Conservation (phyloP, 169 alveolate genomes). For the Plasmodium malariae region DNA sequence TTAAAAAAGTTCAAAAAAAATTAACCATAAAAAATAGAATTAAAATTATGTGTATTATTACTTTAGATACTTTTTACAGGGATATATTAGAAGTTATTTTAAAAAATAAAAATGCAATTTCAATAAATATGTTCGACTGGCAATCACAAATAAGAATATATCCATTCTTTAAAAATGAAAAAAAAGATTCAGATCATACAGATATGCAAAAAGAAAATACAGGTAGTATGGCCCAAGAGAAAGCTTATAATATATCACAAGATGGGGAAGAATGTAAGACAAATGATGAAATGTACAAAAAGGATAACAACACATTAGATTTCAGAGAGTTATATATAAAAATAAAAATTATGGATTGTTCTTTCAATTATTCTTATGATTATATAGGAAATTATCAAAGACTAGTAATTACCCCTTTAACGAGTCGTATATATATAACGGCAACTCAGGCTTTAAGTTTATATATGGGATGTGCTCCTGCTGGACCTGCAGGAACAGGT, state of each 20-base stretch:
- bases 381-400: constrained; percentile 97
- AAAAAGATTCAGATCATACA: not conserved
- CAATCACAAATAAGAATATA: constrained; percentile 96
- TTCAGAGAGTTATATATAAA: constrained; percentile 88
- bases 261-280: constrained; percentile 38
- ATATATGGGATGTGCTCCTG: constrained; percentile 98
- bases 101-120: constrained; percentile 87
- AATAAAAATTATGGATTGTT: constrained; percentile 94
- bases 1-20: constrained; percentile 93
- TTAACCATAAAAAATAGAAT: constrained; percentile 88
- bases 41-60: constrained; percentile 96
- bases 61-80: constrained; percentile 96
- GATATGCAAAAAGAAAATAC: not conserved
- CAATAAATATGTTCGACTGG: constrained; percentile 96
- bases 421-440: constrained; percentile 97
- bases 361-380: constrained; percentile 95
- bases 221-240: constrained; percentile 83
- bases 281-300: constrained; percentile 37
- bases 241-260: constrained; percentile 71
- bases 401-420: constrained; percentile 96
- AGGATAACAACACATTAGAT: constrained; percentile 10
- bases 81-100: constrained; percentile 93
- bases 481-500: constrained; percentile 99
- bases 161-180: constrained; percentile 38
- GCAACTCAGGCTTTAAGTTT: constrained; percentile 97